Evolutionary conservation across 208 protist species (phyloP), one percentile per base, ranked within the genome.

Genomic region (Leishmania mexicana): DNA sequence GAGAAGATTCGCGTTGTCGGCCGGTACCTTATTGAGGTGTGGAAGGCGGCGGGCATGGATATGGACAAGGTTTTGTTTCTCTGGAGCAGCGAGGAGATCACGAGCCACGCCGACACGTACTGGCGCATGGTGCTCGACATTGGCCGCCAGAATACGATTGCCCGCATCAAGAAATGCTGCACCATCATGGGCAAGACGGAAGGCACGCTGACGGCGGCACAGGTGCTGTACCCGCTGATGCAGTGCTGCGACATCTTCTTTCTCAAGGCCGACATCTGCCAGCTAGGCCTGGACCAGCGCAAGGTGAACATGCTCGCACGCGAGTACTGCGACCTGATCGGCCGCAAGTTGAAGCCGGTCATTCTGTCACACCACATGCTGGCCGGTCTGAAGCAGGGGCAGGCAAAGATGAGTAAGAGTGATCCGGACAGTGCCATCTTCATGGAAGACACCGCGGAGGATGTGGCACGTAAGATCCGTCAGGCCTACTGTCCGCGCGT

Each of bases 301-400:
- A 99, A 99, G 88, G 99, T 99, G 45, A 99, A 99, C 90, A 99
- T 99, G 98, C 93, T 99, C 21, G 99, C 99, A 3, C 91, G 99
- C 64, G 99, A 99, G 86, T 99, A 99, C 92, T 99, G 98, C 87
- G 97, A 99, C 72, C 70, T 96, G 54, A 95, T 90, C 17, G 89
- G 91, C 24, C 90, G 89, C 45, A 99, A 98, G 78, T 85, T 94
- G 49, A 99, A 99, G 85, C 99, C 99, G 28, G 95, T 99, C 64
- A 99, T 99, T 84, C 91, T 99, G 19, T 99, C 99, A 19, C 99
- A 99, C 84, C 96, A 99, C 90, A 99, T 99, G 99, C 93, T 99
- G 13, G 88, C 95, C 47, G 99, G 99, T 24, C 94, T 99, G 6
- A 97, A 97, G 79, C 87, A 99, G 81, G 98, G 98, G 0, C 97